Evolutionary conservation across 1,284 basidiomycete genomes (phyloP), one percentile per base, ranked within the genome.

Genomic region (Boletus sp.): DNA sequence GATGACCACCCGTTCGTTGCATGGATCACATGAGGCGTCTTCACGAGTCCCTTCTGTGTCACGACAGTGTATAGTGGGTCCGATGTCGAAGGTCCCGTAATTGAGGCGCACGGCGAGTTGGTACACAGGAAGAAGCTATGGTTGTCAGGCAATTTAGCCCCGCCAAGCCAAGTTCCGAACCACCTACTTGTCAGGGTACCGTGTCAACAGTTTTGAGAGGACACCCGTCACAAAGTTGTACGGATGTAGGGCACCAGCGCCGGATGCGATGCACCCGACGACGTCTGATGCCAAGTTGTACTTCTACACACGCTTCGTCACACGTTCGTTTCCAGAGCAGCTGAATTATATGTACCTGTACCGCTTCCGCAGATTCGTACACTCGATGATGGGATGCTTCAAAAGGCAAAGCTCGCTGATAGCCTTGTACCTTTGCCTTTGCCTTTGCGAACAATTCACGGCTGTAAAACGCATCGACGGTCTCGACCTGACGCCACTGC

Each of bases 1-100:
- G 81, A 80, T 11, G 74, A 74, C 75, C 84, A 86, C 43, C 74
- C 84, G 61, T 86, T 86, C 18, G 85, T 86, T 1, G 84, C 84
- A 63, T 86, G 85, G 20, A 86, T 70, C 41, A 87, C 70, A 63
- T 81, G 80, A 8, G 69, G 65, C 0, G 82, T 71, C 31, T 60
- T 67, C 24, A 82, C 64, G 7, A 55, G 57, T 2, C 84, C 83
- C 18, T 73, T 72, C 2, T 77, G 69, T 1, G 84, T 83, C 45
- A 67, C 58, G 39, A 79, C 60, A 16, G 73, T 74, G 69, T 81
- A 81, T 31, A 66, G 60, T 2, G 64, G 65, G 9, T 61, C 57
- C 2, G 68, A 58, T 15, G 56, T 1, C 0, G 70, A 64, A 20
- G 78, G 66, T 16, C 63, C 58, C 1, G 59, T 52, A 52, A 80